These are phyloP conservation scores for Scedosporium minutisporum DNA, from an alignment of 2,329 filamentous ascomycete species.

Conservation along the genomic window DNA sequence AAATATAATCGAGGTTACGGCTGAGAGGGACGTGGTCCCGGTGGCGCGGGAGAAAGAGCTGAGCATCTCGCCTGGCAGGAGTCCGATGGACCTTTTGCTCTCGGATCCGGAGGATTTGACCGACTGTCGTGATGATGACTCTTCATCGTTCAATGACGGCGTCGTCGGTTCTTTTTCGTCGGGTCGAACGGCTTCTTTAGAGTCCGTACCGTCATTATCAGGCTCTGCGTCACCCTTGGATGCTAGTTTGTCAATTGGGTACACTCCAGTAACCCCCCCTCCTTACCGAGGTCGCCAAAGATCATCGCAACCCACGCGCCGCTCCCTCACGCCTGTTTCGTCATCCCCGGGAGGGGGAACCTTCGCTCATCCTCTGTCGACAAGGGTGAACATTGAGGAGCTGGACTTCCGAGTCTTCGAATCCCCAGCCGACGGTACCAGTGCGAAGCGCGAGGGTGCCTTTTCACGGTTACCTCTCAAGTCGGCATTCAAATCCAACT, in stretches of 20 bases:
- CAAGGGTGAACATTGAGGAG: slow-evolving; percentile 37
- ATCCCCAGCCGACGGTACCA: slow-evolving; percentile 3
- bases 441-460: slow-evolving; percentile 17
- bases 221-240: slow-evolving; percentile 40
- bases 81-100: slow-evolving; percentile 49
- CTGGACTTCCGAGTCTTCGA: slow-evolving; percentile 24
- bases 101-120: slow-evolving; percentile 49
- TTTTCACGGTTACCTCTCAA: slow-evolving; percentile 29
- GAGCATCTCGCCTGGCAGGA: slow-evolving; percentile 42
- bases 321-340: slow-evolving; percentile 42
- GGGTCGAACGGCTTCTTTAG: slow-evolving; percentile 46
- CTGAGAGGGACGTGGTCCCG: slow-evolving; percentile 30
- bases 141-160: slow-evolving; percentile 38
- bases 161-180: slow-evolving; percentile 42
- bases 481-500: slow-evolving; percentile 57
- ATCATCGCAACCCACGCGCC: slow-evolving; percentile 27
- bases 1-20: slow-evolving; percentile 47
- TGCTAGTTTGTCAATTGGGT: slow-evolving; percentile 36
- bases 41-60: slow-evolving; percentile 50
- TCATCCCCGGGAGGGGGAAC: slow-evolving; percentile 40
- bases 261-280: slow-evolving; percentile 6
- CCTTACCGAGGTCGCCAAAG: slow-evolving; percentile 18
- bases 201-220: slow-evolving; percentile 49
- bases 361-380: slow-evolving; percentile 42
- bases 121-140: slow-evolving; percentile 32